Evolutionary conservation across 1,284 basidiomycete genomes (phyloP), one percentile per base, ranked within the genome.

Genomic region (Meira miltonrushii): DNA sequence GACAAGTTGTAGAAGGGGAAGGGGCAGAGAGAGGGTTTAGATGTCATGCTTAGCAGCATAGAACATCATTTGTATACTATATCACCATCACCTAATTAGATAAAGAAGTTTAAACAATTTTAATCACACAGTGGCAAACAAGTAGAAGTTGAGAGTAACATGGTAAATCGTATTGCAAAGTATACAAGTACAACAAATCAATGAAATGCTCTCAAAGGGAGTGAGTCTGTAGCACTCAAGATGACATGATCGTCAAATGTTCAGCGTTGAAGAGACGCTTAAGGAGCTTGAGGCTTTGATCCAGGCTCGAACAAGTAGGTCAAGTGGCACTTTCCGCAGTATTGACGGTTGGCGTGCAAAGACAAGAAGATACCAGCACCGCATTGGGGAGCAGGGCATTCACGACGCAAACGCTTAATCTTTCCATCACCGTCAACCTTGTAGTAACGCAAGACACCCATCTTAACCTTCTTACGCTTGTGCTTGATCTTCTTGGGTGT

Each of bases 391-490:
- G 75, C 51, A 44, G 91, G 91, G 83, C 94, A 97, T 82, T 97
- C 94, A 76, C 94, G 89, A 78, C 94, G 87, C 66, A 98, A 87
- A 80, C 94, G 92, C 86, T 96, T 94, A 85, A 98, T 93, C 84
- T 95, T 95, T 81, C 94, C 95, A 78, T 97, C 93, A 60, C 90
- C 92, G 82, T 96, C 93, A 78, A 98, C 93, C 84, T 93, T 95
- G 85, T 97, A 97, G 86, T 95, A 97, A 83, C 97, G 96, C 81
- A 98, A 85, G 83, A 96, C 93, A 78, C 92, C 84, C 93, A 85
- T 84, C 95, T 94, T 98, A 85, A 96, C 92, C 86, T 96, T 95
- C 86, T 94, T 94, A 82, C 89, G 88, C 88, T 97, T 96, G 85
- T 97, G 93, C 88, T 97, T 97, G 86, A 96, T 87, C 85, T 97